Conservation (phyloP, 2,329 filamentous ascomycete genomes). For the Domatiomyces catenatus region DNA sequence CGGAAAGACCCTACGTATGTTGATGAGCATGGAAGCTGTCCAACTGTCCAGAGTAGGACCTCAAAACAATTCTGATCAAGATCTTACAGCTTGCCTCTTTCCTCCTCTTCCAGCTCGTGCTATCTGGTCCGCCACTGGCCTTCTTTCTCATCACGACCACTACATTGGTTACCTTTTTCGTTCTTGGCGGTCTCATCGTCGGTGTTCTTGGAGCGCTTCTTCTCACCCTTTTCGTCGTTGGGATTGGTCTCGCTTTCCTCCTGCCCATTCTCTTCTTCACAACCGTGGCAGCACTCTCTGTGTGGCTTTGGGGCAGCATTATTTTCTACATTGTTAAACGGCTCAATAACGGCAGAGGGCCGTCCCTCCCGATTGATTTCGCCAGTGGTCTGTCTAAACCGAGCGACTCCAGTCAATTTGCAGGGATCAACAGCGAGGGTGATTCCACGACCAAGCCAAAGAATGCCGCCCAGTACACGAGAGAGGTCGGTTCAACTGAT, state of each 20-base stretch:
- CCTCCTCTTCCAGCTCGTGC: slow-evolving; percentile 46
- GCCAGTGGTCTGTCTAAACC: slow-evolving; percentile 3
- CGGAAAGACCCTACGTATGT: slow-evolving; percentile 42
- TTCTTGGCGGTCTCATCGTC: slow-evolving; percentile 43
- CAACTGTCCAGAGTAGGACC: slow-evolving; percentile 48
- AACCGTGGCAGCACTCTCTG: slow-evolving; percentile 43
- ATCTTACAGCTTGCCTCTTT: slow-evolving; percentile 44
- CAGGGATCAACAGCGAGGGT: slow-evolving; percentile 2
- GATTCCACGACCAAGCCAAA: neutral
- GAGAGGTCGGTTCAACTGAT: neutral
- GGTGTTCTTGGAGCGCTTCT: slow-evolving; percentile 36
- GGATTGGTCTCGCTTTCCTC: slow-evolving; percentile 51
- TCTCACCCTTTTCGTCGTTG: slow-evolving; percentile 54
- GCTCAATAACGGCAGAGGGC: slow-evolving; percentile 12
- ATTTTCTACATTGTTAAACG: slow-evolving; percentile 29
- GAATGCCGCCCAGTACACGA: neutral
- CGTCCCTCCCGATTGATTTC: slow-evolving; percentile 6
- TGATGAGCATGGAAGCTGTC: neutral
- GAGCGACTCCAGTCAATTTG: slow-evolving; percentile 4
- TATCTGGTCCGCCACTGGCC: slow-evolving; percentile 51
- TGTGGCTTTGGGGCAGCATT: slow-evolving; percentile 53
- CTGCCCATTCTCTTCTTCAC: slow-evolving; percentile 54
- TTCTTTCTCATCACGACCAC: slow-evolving; percentile 54
- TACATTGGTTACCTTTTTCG: slow-evolving; percentile 46
- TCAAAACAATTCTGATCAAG: slow-evolving; percentile 39